A percentile compares a stretch with the other conserved stretches of the same genome.
These are phyloP conservation scores for Trichoderma brevicompactum DNA, from an alignment of 2,329 filamentous ascomycete genomes.

Conservation along the genomic window DNA sequence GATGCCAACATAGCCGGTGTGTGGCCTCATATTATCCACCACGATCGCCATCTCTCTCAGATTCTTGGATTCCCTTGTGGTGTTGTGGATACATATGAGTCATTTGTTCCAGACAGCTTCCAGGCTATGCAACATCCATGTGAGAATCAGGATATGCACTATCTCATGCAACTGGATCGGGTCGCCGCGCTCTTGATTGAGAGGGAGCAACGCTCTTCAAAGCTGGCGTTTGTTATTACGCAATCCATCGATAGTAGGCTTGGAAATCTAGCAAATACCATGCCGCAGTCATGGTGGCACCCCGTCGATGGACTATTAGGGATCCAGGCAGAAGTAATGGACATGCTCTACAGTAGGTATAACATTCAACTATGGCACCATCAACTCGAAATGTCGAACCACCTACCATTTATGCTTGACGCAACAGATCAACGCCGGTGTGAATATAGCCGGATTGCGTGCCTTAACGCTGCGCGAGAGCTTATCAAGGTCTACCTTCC, in stretches of 20 bases:
- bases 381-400: conserved; percentile 22
- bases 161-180: conserved; percentile 16
- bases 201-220: conserved; percentile 8
- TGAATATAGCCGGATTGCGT: conserved; percentile 24
- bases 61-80: conserved; percentile 23
- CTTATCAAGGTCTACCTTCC: conserved; percentile 21
- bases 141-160: conserved; percentile 6
- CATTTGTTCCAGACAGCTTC: neutral
- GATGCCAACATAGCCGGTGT: neutral
- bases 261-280: conserved; percentile 4
- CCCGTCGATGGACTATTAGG: neutral
- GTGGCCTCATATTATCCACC: conserved; percentile 24
- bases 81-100: neutral
- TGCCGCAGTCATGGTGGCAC: conserved; percentile 23
- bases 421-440: neutral
- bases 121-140: neutral
- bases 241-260: conserved; percentile 18
- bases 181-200: conserved; percentile 17
- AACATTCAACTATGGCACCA: conserved; percentile 27
- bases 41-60: conserved; percentile 19
- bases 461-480: conserved; percentile 20
- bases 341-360: conserved; percentile 18
- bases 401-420: conserved; percentile 27
- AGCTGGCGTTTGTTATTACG: neutral
- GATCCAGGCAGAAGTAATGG: neutral